phyloP scores from a whole-genome alignment of 129 eudicot genomes.

The Saussurea involucrata region DNA sequence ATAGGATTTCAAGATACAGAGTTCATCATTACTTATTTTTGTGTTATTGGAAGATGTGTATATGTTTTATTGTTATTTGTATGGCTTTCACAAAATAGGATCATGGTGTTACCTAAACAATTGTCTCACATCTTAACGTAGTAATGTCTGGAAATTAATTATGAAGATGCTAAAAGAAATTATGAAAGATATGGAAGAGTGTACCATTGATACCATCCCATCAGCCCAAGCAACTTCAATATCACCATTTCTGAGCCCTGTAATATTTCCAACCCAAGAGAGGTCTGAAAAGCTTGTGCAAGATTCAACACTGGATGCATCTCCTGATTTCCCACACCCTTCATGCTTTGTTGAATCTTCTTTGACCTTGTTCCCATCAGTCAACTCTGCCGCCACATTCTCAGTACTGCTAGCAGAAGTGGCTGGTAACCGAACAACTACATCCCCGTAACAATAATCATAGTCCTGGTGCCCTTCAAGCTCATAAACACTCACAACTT shows the following conservation, averaged over 20 bases:
- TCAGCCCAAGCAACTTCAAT: slow-evolving; percentile 99
- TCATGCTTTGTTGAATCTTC: slow-evolving; percentile 12
- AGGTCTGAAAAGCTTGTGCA: slow-evolving; percentile 58
- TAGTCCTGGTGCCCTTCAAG: slow-evolving; percentile 97
- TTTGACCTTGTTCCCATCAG: slow-evolving; percentile 28
- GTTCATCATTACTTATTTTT: no score
- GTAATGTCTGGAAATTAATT: neutral
- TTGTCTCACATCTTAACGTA: neutral
- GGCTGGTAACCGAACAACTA: slow-evolving; percentile 84
- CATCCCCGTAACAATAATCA: slow-evolving; percentile 98
- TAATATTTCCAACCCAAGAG: slow-evolving; percentile 99
- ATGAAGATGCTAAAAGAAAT: neutral
- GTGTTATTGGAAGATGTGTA: neutral
- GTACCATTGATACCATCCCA: slow-evolving; percentile 93
- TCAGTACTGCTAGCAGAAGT: slow-evolving; percentile 29
- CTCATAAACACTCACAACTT: slow-evolving; percentile 95
- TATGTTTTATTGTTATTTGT: neutral
- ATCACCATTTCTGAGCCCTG: slow-evolving; percentile 91
- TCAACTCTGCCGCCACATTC: slow-evolving; percentile 24
- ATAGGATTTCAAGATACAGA: no score
- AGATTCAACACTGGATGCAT: slow-evolving; percentile 33
- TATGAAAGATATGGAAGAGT: neutral
- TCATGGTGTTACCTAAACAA: neutral
- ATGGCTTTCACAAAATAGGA: neutral
- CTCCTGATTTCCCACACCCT: slow-evolving; percentile 3